These are phyloP conservation scores for Xylariaceae sp. DNA, from an alignment of 2,329 filamentous ascomycete genomes.

Conservation along the genomic window DNA sequence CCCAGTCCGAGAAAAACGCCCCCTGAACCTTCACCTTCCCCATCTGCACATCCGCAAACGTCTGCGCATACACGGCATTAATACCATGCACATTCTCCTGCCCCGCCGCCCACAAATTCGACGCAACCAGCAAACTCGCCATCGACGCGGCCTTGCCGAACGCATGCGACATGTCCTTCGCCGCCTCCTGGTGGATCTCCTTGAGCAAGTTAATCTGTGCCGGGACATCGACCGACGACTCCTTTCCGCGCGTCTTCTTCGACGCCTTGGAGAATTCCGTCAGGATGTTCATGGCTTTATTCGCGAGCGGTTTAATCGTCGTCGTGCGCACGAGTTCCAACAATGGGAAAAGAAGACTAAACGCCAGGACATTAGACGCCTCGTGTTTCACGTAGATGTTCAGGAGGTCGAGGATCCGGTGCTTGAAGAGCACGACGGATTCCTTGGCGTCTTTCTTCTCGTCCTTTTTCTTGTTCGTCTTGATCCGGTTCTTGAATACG, in stretches of 20 bases:
- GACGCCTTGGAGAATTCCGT: slow-evolving; percentile 64
- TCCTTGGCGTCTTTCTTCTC: slow-evolving; percentile 83
- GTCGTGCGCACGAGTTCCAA: slow-evolving; percentile 73
- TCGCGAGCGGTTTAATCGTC: slow-evolving; percentile 66
- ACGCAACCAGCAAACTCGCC: slow-evolving; percentile 62
- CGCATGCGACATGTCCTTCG: slow-evolving; percentile 57
- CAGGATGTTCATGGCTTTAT: slow-evolving; percentile 68
- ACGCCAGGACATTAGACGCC: slow-evolving; percentile 59
- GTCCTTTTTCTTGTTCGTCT: slow-evolving; percentile 67
- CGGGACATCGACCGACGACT: slow-evolving; percentile 38
- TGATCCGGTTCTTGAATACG: slow-evolving; percentile 74
- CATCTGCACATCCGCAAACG: slow-evolving; percentile 55
- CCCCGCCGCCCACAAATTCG: slow-evolving; percentile 52
- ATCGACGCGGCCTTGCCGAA: slow-evolving; percentile 72
- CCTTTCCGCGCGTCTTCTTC: slow-evolving; percentile 48
- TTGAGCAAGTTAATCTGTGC: slow-evolving; percentile 54
- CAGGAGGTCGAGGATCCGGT: slow-evolving; percentile 81
- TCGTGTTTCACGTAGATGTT: slow-evolving; percentile 80
- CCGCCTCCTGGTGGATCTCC: slow-evolving; percentile 63
- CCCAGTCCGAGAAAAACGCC: slow-evolving; percentile 66
- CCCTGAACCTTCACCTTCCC: slow-evolving; percentile 56
- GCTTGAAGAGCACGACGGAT: slow-evolving; percentile 90
- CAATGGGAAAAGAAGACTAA: slow-evolving; percentile 69
- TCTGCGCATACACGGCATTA: slow-evolving; percentile 59
- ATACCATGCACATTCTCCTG: slow-evolving; percentile 49